Conservation (phyloP, 495 filamentous ascomycete species). For the Massariosphaeria phaeospora region DNA sequence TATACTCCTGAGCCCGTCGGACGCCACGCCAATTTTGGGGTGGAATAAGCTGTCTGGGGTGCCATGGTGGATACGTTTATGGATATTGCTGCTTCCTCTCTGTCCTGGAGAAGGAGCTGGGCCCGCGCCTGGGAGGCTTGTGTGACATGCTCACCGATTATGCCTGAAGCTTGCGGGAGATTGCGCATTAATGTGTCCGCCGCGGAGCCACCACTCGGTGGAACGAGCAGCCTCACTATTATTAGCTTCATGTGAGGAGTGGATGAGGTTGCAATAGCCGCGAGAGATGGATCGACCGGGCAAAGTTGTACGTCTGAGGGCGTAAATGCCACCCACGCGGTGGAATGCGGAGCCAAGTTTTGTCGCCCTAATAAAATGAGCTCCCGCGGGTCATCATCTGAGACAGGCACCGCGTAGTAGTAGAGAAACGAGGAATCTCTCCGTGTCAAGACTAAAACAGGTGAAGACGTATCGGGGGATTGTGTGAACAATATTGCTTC, state of each 20-base stretch:
- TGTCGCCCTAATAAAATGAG: conserved; percentile 47
- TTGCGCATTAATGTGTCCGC: not conserved
- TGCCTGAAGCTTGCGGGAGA: not conserved
- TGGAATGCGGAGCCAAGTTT: conserved; percentile 61
- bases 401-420: conserved; percentile 49
- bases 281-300: conserved; percentile 50
- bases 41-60: conserved; percentile 64
- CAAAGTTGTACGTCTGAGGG: conserved; percentile 55
- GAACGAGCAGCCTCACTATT: conserved; percentile 56
- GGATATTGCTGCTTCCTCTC: conserved; percentile 56
- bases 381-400: not conserved
- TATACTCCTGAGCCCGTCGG: conserved; percentile 61
- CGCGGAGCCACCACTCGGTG: conserved; percentile 27
- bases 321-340: conserved; percentile 60
- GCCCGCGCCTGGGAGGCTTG: conserved; percentile 51
- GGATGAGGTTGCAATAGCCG: conserved; percentile 60
- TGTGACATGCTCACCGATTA: conserved; percentile 25
- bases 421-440: conserved; percentile 59
- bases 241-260: conserved; percentile 64
- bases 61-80: conserved; percentile 58
- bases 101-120: conserved; percentile 49
- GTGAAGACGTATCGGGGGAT: conserved; percentile 44
- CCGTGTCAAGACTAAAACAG: conserved; percentile 53
- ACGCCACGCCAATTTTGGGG: conserved; percentile 60
- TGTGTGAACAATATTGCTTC: conserved; percentile 56